These are phyloP conservation scores for Rhytidhysteron rufulum DNA, from an alignment of 2,329 filamentous ascomycete species.

Conservation along the genomic window DNA sequence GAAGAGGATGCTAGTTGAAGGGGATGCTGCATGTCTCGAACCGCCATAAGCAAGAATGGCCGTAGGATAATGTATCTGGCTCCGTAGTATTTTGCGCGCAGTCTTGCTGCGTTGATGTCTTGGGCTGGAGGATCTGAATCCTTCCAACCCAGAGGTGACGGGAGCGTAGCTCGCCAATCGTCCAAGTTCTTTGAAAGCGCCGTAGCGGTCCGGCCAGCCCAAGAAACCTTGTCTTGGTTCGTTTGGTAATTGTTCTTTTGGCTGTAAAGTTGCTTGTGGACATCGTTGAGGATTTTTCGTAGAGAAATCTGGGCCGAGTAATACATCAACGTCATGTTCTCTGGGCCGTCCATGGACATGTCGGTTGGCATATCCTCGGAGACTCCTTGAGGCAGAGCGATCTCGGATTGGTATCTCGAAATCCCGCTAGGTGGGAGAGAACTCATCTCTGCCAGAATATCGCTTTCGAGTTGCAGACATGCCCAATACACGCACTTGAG, in stretches of 20 bases:
- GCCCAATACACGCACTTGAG: slow-evolving; percentile 16
- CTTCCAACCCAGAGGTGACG: slow-evolving; percentile 54
- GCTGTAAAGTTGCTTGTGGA: slow-evolving; percentile 52
- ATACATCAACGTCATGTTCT: slow-evolving; percentile 48
- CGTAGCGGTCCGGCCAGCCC: slow-evolving; percentile 10
- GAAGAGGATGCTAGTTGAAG: slow-evolving; percentile 14
- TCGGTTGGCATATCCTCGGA: slow-evolving; percentile 26
- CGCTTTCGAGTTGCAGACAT: slow-evolving; percentile 49
- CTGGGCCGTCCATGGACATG: slow-evolving; percentile 8
- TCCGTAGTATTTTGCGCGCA: slow-evolving; percentile 93
- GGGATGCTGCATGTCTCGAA: slow-evolving; percentile 47
- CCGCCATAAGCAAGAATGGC: slow-evolving; percentile 63
- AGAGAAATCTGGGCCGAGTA: slow-evolving; percentile 61
- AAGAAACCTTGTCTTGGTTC: too few species aligned
- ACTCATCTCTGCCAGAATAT: slow-evolving; percentile 84
- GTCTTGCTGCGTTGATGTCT: slow-evolving; percentile 76
- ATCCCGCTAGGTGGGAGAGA: slow-evolving; percentile 58
- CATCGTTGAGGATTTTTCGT: slow-evolving; percentile 53
- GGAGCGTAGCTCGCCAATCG: slow-evolving; percentile 52
- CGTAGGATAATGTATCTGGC: slow-evolving; percentile 86
- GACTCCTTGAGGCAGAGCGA: slow-evolving; percentile 64
- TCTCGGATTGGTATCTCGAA: slow-evolving; percentile 53
- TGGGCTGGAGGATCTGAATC: slow-evolving; percentile 66
- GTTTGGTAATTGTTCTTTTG: too few species aligned
- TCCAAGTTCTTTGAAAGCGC: slow-evolving; percentile 41